Evolutionary conservation across 2,329 filamentous ascomycete genomes (phyloP).

Genomic region (Arthroderma sp.): DNA sequence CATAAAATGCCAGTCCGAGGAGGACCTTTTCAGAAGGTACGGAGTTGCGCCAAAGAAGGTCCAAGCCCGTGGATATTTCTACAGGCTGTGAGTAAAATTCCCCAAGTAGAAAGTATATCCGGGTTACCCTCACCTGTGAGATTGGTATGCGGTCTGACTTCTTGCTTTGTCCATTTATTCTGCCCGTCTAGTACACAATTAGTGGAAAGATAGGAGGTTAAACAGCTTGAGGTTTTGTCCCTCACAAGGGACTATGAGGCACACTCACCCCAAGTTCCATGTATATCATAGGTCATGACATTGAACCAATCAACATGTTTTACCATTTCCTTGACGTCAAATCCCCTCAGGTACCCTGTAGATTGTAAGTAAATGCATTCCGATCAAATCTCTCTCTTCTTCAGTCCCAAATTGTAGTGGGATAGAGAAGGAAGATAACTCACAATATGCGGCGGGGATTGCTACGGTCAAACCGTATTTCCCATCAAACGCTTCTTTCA

Average conservation of each 20-base stretch:
- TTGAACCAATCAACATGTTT: conserved; percentile 15
- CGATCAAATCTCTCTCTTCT: no score
- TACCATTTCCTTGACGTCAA: conserved; percentile 12
- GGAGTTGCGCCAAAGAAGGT: conserved; percentile 17
- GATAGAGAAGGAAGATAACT: background rate
- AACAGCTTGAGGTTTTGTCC: background rate
- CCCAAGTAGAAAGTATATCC: no score
- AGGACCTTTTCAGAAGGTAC: conserved; percentile 17
- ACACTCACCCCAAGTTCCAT: conserved; percentile 3
- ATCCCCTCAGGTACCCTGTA: conserved; percentile 14
- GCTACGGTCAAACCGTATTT: background rate
- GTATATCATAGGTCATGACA: conserved; percentile 18
- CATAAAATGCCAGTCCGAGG: conserved; percentile 35
- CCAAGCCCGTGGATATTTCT: conserved; percentile 13
- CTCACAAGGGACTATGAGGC: background rate
- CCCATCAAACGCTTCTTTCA: background rate
- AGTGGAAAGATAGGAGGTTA: background rate
- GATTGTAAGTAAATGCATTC: conserved; percentile 6
- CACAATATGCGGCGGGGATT: background rate
- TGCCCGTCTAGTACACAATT: conserved; percentile 5
- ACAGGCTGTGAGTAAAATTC: background rate
- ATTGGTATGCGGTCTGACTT: conserved; percentile 13
- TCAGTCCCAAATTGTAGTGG: background rate
- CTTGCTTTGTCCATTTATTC: conserved; percentile 8
- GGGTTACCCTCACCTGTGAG: conserved; percentile 10